phyloP scores from a whole-genome alignment of 371 early-diverging fungal species.

The Cokeromyces recurvatus region DNA sequence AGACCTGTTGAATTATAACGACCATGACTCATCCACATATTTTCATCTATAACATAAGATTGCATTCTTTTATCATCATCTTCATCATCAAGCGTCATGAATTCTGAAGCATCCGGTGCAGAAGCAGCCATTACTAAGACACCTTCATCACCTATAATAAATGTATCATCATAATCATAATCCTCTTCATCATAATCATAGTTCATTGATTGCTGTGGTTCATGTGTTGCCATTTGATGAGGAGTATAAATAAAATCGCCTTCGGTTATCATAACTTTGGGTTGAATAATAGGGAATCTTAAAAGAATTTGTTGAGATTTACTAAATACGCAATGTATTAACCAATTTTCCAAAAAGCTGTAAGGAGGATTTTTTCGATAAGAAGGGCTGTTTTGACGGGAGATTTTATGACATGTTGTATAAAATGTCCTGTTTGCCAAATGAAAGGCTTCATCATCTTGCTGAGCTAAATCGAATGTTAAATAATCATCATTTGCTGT shows the following conservation, averaged over 20 bases:
- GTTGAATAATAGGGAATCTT: slow-evolving; percentile 30
- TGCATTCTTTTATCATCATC: not conserved
- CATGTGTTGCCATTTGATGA: slow-evolving; percentile 39
- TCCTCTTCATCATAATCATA: slow-evolving; percentile 22
- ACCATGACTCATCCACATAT: slow-evolving; percentile 39
- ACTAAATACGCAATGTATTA: slow-evolving; percentile 42
- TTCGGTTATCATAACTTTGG: slow-evolving; percentile 36
- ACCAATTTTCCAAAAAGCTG: slow-evolving; percentile 41
- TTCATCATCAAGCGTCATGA: slow-evolving; percentile 7
- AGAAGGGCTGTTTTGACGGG: slow-evolving; percentile 39
- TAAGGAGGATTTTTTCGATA: slow-evolving; percentile 36
- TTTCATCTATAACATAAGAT: slow-evolving; percentile 35
- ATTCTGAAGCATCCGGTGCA: slow-evolving; percentile 18
- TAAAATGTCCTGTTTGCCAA: slow-evolving; percentile 42
- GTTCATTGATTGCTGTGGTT: slow-evolving; percentile 7
- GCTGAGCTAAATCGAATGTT: too few species aligned
- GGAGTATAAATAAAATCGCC: slow-evolving; percentile 50
- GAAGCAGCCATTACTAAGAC: slow-evolving; percentile 27
- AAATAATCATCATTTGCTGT: too few species aligned
- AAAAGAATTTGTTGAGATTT: slow-evolving; percentile 45
- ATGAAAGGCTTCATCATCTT: slow-evolving; percentile 20
- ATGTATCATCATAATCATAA: slow-evolving; percentile 20
- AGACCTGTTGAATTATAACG: slow-evolving; percentile 16
- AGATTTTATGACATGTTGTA: slow-evolving; percentile 45
- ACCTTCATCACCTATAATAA: slow-evolving; percentile 25